Percentiles rank a stretch among this genome's conserved stretches.
Evolutionary conservation across 768 basidiomycete genomes (phyloP).

Genomic region (Epithele typhae): DNA sequence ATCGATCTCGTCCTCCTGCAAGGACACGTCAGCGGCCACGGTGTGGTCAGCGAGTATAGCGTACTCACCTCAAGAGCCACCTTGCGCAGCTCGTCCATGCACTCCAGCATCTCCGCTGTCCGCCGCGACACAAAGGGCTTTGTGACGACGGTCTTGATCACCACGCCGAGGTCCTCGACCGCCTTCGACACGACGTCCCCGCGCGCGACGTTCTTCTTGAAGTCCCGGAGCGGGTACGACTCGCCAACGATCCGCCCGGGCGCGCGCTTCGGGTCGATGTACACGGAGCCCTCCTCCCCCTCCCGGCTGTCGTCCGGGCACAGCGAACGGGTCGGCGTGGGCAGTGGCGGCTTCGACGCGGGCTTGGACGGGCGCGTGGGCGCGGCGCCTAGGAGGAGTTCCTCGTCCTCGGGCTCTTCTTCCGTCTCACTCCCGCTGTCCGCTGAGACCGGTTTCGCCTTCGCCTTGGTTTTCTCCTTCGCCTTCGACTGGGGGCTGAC

Average conservation of each 20-base stretch:
- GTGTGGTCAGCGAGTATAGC: neutral
- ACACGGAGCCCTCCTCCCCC: constrained; percentile 14
- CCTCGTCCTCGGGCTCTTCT: constrained; percentile 36
- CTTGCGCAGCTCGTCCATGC: constrained; percentile 63
- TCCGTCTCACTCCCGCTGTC: constrained; percentile 52
- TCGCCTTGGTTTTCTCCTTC: constrained; percentile 10
- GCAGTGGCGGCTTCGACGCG: constrained; percentile 26
- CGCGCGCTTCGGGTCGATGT: constrained; percentile 48
- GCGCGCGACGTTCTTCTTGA: constrained; percentile 59
- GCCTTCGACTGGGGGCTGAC: constrained; percentile 22
- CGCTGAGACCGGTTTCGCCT: constrained; percentile 12
- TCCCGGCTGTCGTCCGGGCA: constrained; percentile 7
- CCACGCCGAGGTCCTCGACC: constrained; percentile 69
- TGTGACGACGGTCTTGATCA: constrained; percentile 66
- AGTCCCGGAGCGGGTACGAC: constrained; percentile 73
- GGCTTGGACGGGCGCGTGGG: no score
- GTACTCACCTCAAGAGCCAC: constrained; percentile 56
- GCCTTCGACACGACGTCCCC: constrained; percentile 85
- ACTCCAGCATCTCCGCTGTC: constrained; percentile 66
- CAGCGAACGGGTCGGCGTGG: constrained; percentile 50
- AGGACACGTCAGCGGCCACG: neutral
- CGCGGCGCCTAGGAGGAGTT: constrained; percentile 20
- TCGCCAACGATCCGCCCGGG: constrained; percentile 74
- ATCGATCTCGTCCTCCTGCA: constrained; percentile 77
- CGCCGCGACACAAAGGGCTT: constrained; percentile 69